A percentile compares a stretch with the other conserved stretches of the same genome.
These are phyloP conservation scores for Cucumis cinereus DNA, from an alignment of 306 rosid species.

Conservation along the genomic window DNA sequence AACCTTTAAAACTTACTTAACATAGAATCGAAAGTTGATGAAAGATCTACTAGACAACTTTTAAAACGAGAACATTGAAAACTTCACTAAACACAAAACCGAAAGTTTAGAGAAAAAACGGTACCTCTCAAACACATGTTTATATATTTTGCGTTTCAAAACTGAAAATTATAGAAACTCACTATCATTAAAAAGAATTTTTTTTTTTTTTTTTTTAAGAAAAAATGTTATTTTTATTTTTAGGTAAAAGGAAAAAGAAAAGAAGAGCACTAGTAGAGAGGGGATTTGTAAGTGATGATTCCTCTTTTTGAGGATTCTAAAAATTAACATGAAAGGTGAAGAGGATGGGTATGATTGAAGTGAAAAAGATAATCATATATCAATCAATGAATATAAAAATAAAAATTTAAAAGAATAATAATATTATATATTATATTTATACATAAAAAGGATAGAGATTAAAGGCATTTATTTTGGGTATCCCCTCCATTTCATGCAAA, in stretches of 20 bases:
- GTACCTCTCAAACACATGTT: too few species aligned
- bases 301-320: background rate
- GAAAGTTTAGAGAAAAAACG: too few species aligned
- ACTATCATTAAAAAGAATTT: background rate
- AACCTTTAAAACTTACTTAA: too few species aligned
- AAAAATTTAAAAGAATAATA: too few species aligned
- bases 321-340: background rate
- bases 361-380: slow-evolving; percentile 3
- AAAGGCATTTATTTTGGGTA: background rate
- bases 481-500: slow-evolving; percentile 5
- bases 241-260: background rate
- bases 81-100: too few species aligned
- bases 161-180: background rate
- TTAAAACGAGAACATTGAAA: too few species aligned
- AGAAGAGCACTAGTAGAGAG: background rate
- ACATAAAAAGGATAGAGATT: background rate
- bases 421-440: background rate
- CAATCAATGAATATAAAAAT: background rate
- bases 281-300: background rate
- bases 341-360: slow-evolving; percentile 6
- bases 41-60: too few species aligned
- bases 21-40: too few species aligned
- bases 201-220: too few species aligned
- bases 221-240: too few species aligned
- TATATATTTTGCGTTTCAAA: too few species aligned